phyloP scores from a whole-genome alignment of 129 eudicot species.

The Helianthus tuberosus region DNA sequence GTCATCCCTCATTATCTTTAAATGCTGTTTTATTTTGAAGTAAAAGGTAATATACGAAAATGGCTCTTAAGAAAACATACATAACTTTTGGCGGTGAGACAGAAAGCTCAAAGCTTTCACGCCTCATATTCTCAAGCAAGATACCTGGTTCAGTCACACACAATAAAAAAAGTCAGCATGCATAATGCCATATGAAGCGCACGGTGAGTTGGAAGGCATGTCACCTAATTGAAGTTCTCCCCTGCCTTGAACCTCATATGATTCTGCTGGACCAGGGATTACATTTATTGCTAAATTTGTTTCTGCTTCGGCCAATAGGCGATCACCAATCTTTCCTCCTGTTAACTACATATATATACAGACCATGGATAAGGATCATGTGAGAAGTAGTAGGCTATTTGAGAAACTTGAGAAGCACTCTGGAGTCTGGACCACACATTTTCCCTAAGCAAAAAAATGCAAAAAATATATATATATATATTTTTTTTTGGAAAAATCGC shows the following conservation, averaged over 20 bases:
- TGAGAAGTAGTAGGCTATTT: no score
- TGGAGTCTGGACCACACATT: no score
- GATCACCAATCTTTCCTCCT: conserved; percentile 94
- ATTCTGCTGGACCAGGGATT: conserved; percentile 77
- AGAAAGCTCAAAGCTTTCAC: conserved; percentile 97
- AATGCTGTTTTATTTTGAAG: neutral
- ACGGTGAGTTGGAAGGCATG: conserved; percentile 4
- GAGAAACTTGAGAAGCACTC: no score
- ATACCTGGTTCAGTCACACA: conserved; percentile 56
- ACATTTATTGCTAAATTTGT: conserved; percentile 97
- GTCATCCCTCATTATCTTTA: conserved; percentile 1
- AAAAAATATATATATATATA: no score
- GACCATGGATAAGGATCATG: no score
- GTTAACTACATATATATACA: conserved; percentile 57
- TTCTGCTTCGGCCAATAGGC: conserved; percentile 92
- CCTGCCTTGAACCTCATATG: conserved; percentile 96
- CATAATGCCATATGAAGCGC: conserved; percentile 2
- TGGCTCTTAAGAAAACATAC: conserved; percentile 47
- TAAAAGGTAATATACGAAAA: neutral
- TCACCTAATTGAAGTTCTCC: conserved; percentile 98
- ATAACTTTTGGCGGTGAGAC: conserved; percentile 98
- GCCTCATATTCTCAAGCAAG: conserved; percentile 98
- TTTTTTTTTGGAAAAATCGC: no score
- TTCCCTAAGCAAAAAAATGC: no score
- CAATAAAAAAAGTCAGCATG: neutral